A percentile compares a stretch with the other conserved stretches of the same genome.
Evolutionary conservation across 495 filamentous ascomycete species (phyloP).

Genomic region (Neurospora sp.): DNA sequence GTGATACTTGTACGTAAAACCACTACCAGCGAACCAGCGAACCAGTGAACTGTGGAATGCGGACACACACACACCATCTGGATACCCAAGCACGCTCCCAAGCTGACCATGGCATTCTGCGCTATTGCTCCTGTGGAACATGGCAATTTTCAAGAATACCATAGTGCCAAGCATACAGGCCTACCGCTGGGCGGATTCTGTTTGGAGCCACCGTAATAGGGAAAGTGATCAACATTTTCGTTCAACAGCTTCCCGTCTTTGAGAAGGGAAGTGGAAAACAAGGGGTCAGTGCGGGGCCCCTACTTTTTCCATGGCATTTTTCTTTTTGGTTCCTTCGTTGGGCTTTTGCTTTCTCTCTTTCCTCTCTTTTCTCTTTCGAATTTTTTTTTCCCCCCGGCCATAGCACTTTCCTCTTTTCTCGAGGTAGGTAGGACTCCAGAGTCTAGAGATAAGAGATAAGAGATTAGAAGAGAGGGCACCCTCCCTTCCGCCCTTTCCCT

Average conservation of each 20-base stretch:
- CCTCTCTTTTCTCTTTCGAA: too few relatives aligned
- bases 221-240: background rate
- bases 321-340: background rate
- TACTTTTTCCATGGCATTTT: background rate
- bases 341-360: background rate
- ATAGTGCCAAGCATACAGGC: constrained; percentile 1
- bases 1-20: background rate
- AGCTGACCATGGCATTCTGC: constrained; percentile 6
- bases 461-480: too few relatives aligned
- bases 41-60: background rate
- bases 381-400: too few relatives aligned
- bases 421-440: too few relatives aligned
- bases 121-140: constrained; percentile 9
- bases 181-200: background rate
- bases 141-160: constrained; percentile 18
- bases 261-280: background rate
- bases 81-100: background rate
- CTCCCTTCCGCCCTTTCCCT: too few relatives aligned
- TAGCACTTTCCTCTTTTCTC: too few relatives aligned
- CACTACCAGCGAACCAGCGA: background rate
- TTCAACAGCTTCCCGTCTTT: background rate
- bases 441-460: background rate
- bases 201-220: background rate
- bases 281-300: background rate
- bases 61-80: background rate